phyloP scores from a whole-genome alignment of 805 yeast genomes.

The Candida gorgasii region DNA sequence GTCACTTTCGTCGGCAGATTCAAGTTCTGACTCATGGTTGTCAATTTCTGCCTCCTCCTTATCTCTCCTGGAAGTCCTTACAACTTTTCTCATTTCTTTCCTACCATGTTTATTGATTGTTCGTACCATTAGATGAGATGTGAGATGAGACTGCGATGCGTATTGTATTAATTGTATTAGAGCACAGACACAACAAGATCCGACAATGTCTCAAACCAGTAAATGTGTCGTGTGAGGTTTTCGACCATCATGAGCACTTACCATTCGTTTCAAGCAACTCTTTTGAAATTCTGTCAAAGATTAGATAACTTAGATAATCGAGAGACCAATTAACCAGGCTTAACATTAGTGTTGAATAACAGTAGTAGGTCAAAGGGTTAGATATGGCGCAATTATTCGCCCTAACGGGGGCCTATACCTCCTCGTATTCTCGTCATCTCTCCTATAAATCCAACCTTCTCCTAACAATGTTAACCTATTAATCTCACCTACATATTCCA shows the following conservation, averaged over 20 bases:
- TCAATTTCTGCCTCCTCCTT: slow-evolving; percentile 7
- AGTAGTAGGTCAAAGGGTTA: too few species aligned
- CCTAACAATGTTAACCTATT: too few species aligned
- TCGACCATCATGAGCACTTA: not conserved
- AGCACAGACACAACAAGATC: too few species aligned
- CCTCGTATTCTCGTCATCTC: too few species aligned
- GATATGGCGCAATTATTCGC: too few species aligned
- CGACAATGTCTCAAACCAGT: not conserved
- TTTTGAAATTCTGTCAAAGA: slow-evolving; percentile 3
- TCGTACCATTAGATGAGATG: not conserved
- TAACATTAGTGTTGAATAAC: too few species aligned
- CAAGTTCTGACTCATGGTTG: slow-evolving; percentile 6
- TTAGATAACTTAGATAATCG: slow-evolving; percentile 1
- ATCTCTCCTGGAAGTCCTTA: slow-evolving; percentile 51
- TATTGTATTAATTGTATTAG: too few species aligned
- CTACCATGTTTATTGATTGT: slow-evolving; percentile 45
- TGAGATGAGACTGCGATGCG: slow-evolving; percentile 1
- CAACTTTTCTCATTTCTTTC: slow-evolving; percentile 57
- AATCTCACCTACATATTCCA: not conserved
- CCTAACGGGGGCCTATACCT: not conserved
- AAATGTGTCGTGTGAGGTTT: slow-evolving; percentile 6
- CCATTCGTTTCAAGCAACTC: not conserved
- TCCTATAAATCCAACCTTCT: too few species aligned
- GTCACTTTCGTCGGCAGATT: slow-evolving; percentile 19
- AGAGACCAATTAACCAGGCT: not conserved